Evolutionary conservation across 2,329 filamentous ascomycete genomes (phyloP), one percentile per base, ranked within the genome.

Genomic region (Penicillium sumatraense): DNA sequence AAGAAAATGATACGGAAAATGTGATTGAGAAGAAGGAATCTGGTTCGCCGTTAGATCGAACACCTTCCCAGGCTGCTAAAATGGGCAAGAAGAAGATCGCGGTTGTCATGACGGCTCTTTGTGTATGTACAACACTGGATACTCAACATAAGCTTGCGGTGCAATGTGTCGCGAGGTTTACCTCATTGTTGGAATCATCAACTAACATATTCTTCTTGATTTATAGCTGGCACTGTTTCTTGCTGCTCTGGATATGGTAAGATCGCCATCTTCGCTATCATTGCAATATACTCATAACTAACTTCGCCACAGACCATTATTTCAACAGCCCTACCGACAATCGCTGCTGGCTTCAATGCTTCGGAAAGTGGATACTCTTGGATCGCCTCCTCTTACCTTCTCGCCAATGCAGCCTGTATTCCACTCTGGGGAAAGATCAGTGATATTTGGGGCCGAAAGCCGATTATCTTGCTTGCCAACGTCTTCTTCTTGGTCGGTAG

Each of bases 381-480:
- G 78, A 78, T 81, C 58, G 77, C 77, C 16, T 78, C 75, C 14
- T 74, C 77, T 9, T 80, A 77, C 60, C 68, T 80, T 14, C 67
- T 80, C 49, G 76, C 73, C 49, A 77, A 79, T 60, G 74, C 79
- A 20, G 70, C 77, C 13, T 75, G 81, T 18, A 81, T 82, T 2
- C 83, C 83, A 2, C 76, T 83, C 27, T 87, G 84, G 83, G 84
- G 84, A 20, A 87, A 87, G 64, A 72, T 87, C 20, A 85, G 83
- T 41, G 87, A 89, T 60, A 88, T 89, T 54, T 89, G 83, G 74
- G 86, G 87, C 2, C 78, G 87, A 36, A 89, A 89, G 63, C 81
- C 81, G 11, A 80, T 87, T 46, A 73, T 89, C 26, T 73, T 89
- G 13, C 62, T 81, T 3, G 85, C 85, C 16, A 86, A 87, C 55